Base-by-base conservation (phyloP, 2,329 filamentous ascomycete species). In the Phaeomoniella chlamydospora region DNA sequence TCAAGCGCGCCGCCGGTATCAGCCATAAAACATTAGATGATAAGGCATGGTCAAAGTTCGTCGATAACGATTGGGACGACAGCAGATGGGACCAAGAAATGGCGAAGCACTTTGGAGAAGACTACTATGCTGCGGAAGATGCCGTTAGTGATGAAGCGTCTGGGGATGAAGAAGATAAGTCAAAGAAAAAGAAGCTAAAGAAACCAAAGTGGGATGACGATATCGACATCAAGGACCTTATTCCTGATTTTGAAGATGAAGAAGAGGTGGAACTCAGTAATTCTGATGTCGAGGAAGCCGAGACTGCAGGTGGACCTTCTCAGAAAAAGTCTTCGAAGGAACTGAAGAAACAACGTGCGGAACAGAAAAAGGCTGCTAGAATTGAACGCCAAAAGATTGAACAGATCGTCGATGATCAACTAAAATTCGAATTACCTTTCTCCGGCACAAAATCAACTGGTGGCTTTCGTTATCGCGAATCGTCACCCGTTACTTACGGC, bases 201-300 rank as follows among this genome's bases (percentile, higher is more conserved):
- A 93, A 93, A 61, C 85, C 84, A 6, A 82, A 76, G 43, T 98
- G 88, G 80, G 84, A 94, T 49, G 86, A 96, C 50, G 90, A 98
- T 53, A 94, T 98, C 48, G 87, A 96, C 53, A 96, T 98, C 62
- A 85, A 81, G 41, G 88, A 94, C 55, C 69, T 94, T 35, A 64
- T 94, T 17, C 86, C 85, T 2, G 84, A 93, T 41, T 94, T 92
- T 51, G 74, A 83, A 14, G 81, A 84, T 16, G 72, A 73, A 60
- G 49, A 53, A n/a, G 42, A 66, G 34, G 70, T 73, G 14, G 60
- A 62, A 1, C 58, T 80, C 40, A 61, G 61, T 1, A 59, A 79
- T 2, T 72, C 73, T 4, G 72, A 77, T 43, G 53, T 49, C 11
- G 53, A 46, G 18, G 39, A 42, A 15, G 56, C 56, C 4, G 55